Base-by-base conservation (phyloP, 2,329 filamentous ascomycete genomes). In the Sporothrix mexicana region DNA sequence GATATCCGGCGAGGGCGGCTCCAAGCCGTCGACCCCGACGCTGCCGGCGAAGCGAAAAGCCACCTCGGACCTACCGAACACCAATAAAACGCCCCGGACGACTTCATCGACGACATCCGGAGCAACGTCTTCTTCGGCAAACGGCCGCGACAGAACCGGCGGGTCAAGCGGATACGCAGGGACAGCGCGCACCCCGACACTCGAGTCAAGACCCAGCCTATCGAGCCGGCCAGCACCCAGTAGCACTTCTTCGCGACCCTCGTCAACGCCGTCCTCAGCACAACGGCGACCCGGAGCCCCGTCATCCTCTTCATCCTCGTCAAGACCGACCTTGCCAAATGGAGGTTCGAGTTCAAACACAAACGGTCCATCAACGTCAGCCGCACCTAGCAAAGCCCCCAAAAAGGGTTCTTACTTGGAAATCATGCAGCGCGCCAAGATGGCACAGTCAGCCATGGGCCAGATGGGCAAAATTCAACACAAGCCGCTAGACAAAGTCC, bases 321-420 rank as follows among this genome's bases (percentile, higher is more conserved):
- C 57, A 51, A 45, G 57, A 10, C 55, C 55, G 5, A 15, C 69
- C 17, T 17, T 64, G 10, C 36, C 47, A 20, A 59, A 47, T 49
- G 67, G 30, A 45, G 47, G 12, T 25, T 10, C 4, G 36, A 43
- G 7, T 15, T 15, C 1, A 36, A 20, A n/a, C 30, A 64, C 59
- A 6, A 55, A 13, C 3, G 17, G 43, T 6, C 1, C 36, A 1
- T 15, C 49, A 1, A n/a, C 64, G 0, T 5, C 55, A 12, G 2
- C 67, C 7, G 45, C 53, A 0, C 78, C 83, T 4, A 82, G 82
- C 73, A 80, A 83, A 2, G 82, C 87, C 1, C 90, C 89, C 1
- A 93, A 93, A 80, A 93, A 92, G 78, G 90, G 91, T 1, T 92
- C 91, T 0, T 95, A 90, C 79, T 88, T 90, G 51, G 92, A 94